Conservation (phyloP, 352 stramenopile species). For the Nothophytophthora sp. region DNA sequence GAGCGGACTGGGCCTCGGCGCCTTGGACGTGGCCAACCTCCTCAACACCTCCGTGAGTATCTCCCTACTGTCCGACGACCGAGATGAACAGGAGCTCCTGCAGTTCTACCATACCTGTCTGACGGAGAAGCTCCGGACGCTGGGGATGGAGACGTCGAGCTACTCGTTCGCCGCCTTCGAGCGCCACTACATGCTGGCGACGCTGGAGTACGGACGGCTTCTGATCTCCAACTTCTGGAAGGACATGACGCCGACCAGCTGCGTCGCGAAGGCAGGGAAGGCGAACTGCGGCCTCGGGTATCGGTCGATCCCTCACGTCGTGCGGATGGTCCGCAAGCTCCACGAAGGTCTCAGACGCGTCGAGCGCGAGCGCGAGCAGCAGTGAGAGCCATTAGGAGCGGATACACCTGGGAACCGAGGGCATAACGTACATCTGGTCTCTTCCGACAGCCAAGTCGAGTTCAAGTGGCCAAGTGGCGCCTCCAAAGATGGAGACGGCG, state of each 20-base stretch:
- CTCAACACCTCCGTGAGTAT: constrained; percentile 68
- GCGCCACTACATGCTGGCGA: constrained; percentile 59
- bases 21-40: constrained; percentile 66
- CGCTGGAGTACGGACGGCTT: constrained; percentile 66
- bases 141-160: background rate
- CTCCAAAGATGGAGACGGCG: too few species aligned
- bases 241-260: constrained; percentile 46
- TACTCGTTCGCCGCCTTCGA: constrained; percentile 59
- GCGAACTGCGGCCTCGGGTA: constrained; percentile 77
- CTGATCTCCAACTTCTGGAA: constrained; percentile 70
- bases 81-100: constrained; percentile 38
- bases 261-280: constrained; percentile 35
- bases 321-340: constrained; percentile 57
- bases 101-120: constrained; percentile 59
- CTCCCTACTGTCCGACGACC: constrained; percentile 32
- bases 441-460: too few species aligned
- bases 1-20: constrained; percentile 58
- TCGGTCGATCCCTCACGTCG: constrained; percentile 58
- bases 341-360: constrained; percentile 35
- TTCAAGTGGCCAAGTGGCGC: too few species aligned
- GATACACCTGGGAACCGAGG: constrained; percentile 1
- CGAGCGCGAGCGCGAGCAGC: constrained; percentile 35
- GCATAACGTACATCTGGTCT: constrained; percentile 15
- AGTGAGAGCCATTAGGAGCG: background rate
- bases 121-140: constrained; percentile 12